Evolutionary conservation across 225 moss, liverwort and hornwort species (phyloP), one percentile per base, ranked within the genome.

Genomic region (Sphagnum tenellum): DNA sequence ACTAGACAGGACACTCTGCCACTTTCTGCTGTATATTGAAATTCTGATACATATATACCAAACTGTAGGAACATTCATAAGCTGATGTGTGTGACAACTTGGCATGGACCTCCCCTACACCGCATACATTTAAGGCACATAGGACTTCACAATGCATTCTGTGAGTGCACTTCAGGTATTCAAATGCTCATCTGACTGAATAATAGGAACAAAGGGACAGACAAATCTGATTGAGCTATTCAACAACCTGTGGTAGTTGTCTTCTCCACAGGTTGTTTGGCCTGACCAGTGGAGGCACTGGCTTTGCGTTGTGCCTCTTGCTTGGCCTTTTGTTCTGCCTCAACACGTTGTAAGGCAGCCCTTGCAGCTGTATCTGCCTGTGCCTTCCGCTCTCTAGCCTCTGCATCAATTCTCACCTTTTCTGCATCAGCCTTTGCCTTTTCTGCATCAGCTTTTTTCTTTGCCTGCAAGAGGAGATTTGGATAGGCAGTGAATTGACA

Each of bases 291-390:
- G 13, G 60, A 49, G 58, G 68, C 63, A 5, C 66, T 81, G 3
- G 71, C 70, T 56, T 68, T 79, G 58, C 69, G 71, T 51, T 74
- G 73, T 45, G 77, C 74, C 56, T 81, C 86, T 67, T 74, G 69
- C 73, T 85, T 92, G 7, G 63, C 69, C 74, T 87, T 86, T 10
- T 62, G 79, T 60, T 81, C 81, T 47, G 48, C 69, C 56, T 81
- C 77, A 73, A 78, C 82, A 65, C 91, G 86, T 68, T 82, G 88
- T 59, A 81, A 63, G 44, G 92, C 96, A 57, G 92, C 95, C 66
- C 81, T 83, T 51, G 91, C 89, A 14, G 85, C 77, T 47, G 88
- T 86, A 59, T 79, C 89, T 60, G 90, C 86, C 70, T 93, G 86
- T 53, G 86, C 80, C 75, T 90, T 90, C 71, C 88, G 81, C 74